Percentiles rank a stretch among this genome's conserved stretches.
Evolutionary conservation across 441 rosid genomes (phyloP).

Genomic region (Lepidium campestre): DNA sequence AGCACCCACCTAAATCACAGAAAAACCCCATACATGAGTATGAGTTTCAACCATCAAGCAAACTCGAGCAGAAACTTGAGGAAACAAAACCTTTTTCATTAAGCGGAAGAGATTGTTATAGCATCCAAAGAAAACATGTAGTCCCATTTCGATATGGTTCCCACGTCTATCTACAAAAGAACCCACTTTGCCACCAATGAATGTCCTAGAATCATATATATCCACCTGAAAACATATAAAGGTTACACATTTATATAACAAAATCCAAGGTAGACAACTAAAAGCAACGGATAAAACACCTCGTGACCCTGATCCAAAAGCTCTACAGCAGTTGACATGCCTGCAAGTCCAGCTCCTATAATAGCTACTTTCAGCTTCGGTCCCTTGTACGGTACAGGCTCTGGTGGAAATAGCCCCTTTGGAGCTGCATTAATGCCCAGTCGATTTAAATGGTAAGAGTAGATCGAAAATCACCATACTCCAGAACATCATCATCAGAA

Average conservation of each 20-base stretch:
- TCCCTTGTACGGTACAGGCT: conserved; percentile 85
- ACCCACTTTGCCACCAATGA: conserved; percentile 98
- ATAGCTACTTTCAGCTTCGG: conserved; percentile 97
- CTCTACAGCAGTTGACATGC: conserved; percentile 98
- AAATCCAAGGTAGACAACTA: conserved; percentile 4
- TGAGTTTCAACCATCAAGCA: background rate
- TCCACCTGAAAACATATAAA: conserved; percentile 56
- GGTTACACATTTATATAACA: background rate
- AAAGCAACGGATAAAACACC: conserved; percentile 33
- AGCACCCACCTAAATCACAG: conserved; percentile 68
- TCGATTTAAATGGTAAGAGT: conserved; percentile 9
- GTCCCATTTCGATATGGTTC: conserved; percentile 96
- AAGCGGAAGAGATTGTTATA: conserved; percentile 94
- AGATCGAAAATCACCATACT: background rate
- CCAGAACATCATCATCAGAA: background rate
- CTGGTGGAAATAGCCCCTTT: conserved; percentile 91
- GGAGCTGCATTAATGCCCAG: conserved; percentile 66
- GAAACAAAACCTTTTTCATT: conserved; percentile 71
- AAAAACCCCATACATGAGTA: background rate
- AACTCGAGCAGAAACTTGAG: background rate
- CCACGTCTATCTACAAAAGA: conserved; percentile 92
- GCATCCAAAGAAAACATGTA: conserved; percentile 98
- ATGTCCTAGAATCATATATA: conserved; percentile 82
- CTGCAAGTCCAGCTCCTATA: conserved; percentile 97
- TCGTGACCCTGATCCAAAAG: conserved; percentile 97